Base-by-base conservation (phyloP, 2,329 filamentous ascomycete species). In the Leptodontidium sp. region DNA sequence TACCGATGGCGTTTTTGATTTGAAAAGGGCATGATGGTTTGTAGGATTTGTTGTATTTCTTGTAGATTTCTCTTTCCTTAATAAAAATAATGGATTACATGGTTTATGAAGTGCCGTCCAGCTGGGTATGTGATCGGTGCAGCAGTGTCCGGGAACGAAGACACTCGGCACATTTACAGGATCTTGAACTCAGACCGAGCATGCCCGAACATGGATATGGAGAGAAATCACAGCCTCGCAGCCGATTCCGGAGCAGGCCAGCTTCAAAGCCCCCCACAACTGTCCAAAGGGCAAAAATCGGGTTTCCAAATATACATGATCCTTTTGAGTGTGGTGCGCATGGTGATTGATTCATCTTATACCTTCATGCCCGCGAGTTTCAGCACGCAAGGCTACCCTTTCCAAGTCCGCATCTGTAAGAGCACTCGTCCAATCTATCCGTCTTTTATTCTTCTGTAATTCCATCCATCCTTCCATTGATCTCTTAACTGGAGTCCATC, bases 11-110 rank as follows among this genome's bases (percentile, higher is more conserved):
- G 70, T 73, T 72, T 55, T 49, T 64, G 32, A 43, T 49, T 64
- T 45, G 15, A 45, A 47, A 38, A 59, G 52, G 49, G 52, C 8
- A 67, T 29, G 29, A 35, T 43, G 26, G 47, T 62, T 70, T 70
- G 66, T 70, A 70, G 43, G 64, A 70, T 66, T 65, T 64, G 15
- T 38, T 69, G 68, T 72, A 70, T 59, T 29, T 65, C 3, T 61
- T 50, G 61, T 72, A 70, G 61, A 68, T 67, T 66, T 53, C 52
- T 55, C 43, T 63, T 63, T 70, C 12, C 32, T 52, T 52, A 52
- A 68, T 52, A 52, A 68, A 67, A 68, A 43, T 68, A 52, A 50
- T 58, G 47, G 63, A 66, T 68, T 21, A 32, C 21, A 43, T 45
- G 57, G 35, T 58, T 58, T n/a, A 12, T 14, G 9, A 40, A n/a